Evolutionary conservation across 2,329 filamentous ascomycete genomes (phyloP).

Genomic region (Blumeria graminis): DNA sequence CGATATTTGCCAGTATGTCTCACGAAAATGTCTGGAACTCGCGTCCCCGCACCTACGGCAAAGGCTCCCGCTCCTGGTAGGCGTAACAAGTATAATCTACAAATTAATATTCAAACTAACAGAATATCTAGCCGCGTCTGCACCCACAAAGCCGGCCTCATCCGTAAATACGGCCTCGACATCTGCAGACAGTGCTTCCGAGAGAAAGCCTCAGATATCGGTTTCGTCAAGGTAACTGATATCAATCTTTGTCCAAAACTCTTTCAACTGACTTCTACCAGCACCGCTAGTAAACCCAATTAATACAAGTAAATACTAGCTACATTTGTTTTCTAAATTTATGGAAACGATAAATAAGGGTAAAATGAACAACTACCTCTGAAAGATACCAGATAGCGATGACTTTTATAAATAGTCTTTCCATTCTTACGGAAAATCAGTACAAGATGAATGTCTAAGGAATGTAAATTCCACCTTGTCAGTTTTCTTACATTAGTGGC

Average conservation of each 20-base stretch:
- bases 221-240: conserved; percentile 39
- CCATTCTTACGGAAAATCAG: too few species aligned
- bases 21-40: conserved; percentile 99
- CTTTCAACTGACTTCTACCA: not conserved
- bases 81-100: conserved; percentile 16
- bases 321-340: too few species aligned
- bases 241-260: not conserved
- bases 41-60: conserved; percentile 89
- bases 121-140: conserved; percentile 38
- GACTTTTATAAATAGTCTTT: too few species aligned
- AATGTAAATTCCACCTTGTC: too few species aligned
- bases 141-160: conserved; percentile 95
- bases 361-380: too few species aligned
- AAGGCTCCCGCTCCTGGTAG: conserved; percentile 85
- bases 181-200: conserved; percentile 62
- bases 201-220: conserved; percentile 49
- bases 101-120: conserved; percentile 4
- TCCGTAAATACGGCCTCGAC: conserved; percentile 98
- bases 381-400: too few species aligned
- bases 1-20: conserved; percentile 29
- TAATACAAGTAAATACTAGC: too few species aligned
- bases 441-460: too few species aligned
- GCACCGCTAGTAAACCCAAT: conserved; percentile 9
- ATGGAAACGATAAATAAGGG: too few species aligned
- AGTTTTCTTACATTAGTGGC: too few species aligned